Evolutionary conservation across 2,329 filamentous ascomycete genomes (phyloP).

Genomic region (Chalara sp.): DNA sequence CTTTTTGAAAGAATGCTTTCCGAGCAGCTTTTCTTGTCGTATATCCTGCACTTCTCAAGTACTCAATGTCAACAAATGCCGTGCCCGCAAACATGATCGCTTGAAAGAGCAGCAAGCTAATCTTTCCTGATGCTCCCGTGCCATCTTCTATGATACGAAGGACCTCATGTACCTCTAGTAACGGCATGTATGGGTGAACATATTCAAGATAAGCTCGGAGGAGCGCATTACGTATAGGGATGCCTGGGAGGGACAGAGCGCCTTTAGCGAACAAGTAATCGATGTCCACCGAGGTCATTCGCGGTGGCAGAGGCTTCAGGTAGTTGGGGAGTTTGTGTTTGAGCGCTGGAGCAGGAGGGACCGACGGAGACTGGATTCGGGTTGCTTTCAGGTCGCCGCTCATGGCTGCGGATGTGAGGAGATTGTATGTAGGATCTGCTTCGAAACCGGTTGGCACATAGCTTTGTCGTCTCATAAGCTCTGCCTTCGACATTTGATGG

Average conservation of each 20-base stretch:
- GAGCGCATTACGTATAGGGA: constrained; percentile 69
- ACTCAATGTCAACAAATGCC: constrained; percentile 77
- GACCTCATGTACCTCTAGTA: constrained; percentile 63
- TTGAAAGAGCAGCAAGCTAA: constrained; percentile 85
- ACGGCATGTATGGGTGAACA: constrained; percentile 90
- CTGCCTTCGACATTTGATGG: constrained; percentile 13
- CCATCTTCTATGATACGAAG: constrained; percentile 53
- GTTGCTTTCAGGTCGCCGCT: constrained; percentile 21
- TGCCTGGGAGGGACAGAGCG: constrained; percentile 68
- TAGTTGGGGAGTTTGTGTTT: constrained; percentile 49
- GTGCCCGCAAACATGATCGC: constrained; percentile 91
- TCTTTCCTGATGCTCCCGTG: constrained; percentile 63
- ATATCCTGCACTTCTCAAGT: constrained; percentile 72
- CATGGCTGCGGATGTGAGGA: constrained; percentile 21
- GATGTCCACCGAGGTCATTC: constrained; percentile 75
- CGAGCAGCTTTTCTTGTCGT: constrained; percentile 71
- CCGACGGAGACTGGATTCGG: constrained; percentile 9
- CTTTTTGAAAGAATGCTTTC: constrained; percentile 83
- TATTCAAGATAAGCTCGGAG: constrained; percentile 80
- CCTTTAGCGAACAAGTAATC: constrained; percentile 79
- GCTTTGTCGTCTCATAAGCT: constrained; percentile 13
- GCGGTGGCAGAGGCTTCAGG: constrained; percentile 70
- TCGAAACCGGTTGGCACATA: constrained; percentile 8
- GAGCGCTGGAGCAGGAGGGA: constrained; percentile 9
- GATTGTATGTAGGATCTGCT: constrained; percentile 12